A percentile compares a stretch with the other conserved stretches of the same genome.
Evolutionary conservation across 768 basidiomycete species (phyloP).

Genomic region (Paxillus involutus): DNA sequence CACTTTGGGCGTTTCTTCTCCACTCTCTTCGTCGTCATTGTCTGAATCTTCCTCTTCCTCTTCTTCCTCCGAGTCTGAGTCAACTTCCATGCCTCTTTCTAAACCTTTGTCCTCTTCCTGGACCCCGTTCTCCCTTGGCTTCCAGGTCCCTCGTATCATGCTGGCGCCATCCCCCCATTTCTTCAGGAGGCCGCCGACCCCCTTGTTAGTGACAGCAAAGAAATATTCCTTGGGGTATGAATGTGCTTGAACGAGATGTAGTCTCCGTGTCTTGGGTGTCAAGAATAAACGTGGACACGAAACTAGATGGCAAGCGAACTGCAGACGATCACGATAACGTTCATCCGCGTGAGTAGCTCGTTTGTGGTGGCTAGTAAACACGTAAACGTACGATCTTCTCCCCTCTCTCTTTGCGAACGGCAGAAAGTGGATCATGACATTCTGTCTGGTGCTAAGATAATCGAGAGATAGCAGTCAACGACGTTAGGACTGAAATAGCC

Average conservation of each 20-base stretch:
- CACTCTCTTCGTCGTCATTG: conserved; percentile 18
- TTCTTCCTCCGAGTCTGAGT: conserved; percentile 18
- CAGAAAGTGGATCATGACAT: conserved; percentile 85
- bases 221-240: conserved; percentile 88
- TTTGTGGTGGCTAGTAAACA: conserved; percentile 12
- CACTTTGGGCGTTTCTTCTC: conserved; percentile 29
- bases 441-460: conserved; percentile 72
- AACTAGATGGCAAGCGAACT: conserved; percentile 81
- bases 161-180: conserved; percentile 86
- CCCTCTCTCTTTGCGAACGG: conserved; percentile 71
- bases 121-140: conserved; percentile 32
- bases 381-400: conserved; percentile 69
- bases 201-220: conserved; percentile 90
- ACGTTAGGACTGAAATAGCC: background rate
- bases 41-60: conserved; percentile 15
- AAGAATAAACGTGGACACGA: conserved; percentile 59
- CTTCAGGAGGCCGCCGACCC: conserved; percentile 75
- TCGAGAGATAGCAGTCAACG: conserved; percentile 2
- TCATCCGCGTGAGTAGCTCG: background rate
- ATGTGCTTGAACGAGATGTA: conserved; percentile 82
- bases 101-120: background rate
- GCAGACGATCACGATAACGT: background rate
- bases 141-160: conserved; percentile 75
- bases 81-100: conserved; percentile 22
- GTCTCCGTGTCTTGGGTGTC: conserved; percentile 72